Evolutionary conservation across 2,329 filamentous ascomycete genomes (phyloP).

Genomic region (Aspergillaceae sp.): DNA sequence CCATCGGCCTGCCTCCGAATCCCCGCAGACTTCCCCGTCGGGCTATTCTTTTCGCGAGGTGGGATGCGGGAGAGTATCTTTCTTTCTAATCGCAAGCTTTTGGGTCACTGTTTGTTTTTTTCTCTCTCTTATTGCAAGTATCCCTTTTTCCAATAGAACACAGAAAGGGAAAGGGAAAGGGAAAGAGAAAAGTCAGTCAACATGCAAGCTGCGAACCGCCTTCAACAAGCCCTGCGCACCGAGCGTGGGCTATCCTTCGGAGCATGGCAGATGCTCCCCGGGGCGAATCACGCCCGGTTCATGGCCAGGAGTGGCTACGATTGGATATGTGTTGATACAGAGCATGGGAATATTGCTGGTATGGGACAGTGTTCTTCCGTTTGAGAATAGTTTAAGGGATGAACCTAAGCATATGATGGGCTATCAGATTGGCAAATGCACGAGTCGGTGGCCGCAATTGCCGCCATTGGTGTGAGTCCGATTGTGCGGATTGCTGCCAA

Average conservation of each 20-base stretch:
- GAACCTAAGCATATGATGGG: not conserved
- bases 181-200: not conserved
- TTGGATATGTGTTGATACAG: slow-evolving; percentile 48
- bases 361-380: slow-evolving; percentile 2
- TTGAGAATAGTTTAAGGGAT: not conserved
- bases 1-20: not conserved
- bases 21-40: slow-evolving; percentile 1
- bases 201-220: slow-evolving; percentile 48
- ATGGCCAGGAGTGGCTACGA: slow-evolving; percentile 47
- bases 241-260: slow-evolving; percentile 44
- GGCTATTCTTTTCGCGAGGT: not conserved
- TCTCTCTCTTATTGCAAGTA: too few species aligned
- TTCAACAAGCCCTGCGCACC: slow-evolving; percentile 44
- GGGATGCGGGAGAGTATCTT: not conserved
- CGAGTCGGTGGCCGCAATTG: slow-evolving; percentile 44
- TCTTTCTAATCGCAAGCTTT: too few species aligned
- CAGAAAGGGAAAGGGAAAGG: too few species aligned
- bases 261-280: slow-evolving; percentile 52
- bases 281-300: slow-evolving; percentile 45
- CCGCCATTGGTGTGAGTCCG: slow-evolving; percentile 34
- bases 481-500: slow-evolving; percentile 46
- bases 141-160: too few species aligned
- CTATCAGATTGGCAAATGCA: slow-evolving; percentile 40
- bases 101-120: too few species aligned
- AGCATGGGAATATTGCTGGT: slow-evolving; percentile 51